phyloP scores from a whole-genome alignment of 345 rosid genomes.

The Rhodamnia argentea region DNA sequence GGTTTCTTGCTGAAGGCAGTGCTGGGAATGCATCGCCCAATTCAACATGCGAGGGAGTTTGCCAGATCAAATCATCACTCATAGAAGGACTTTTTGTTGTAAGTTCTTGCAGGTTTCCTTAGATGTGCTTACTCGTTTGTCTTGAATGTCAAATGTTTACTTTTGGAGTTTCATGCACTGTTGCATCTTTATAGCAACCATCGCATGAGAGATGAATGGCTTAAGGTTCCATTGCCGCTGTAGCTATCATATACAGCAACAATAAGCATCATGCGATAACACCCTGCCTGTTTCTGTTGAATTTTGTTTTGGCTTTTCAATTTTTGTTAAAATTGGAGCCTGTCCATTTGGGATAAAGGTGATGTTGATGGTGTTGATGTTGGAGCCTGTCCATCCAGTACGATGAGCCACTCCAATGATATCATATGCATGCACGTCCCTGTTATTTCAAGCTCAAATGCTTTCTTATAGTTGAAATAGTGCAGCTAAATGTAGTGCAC shows the following conservation, averaged over 20 bases:
- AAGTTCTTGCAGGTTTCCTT: slow-evolving; percentile 16
- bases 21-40: slow-evolving; percentile 28
- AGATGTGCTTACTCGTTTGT: not conserved
- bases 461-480: too few relatives aligned
- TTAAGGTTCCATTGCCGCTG: not conserved
- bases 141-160: not conserved
- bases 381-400: not conserved
- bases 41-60: slow-evolving; percentile 66
- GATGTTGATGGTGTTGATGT: too few relatives aligned
- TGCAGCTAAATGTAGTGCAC: too few relatives aligned
- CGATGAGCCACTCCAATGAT: not conserved
- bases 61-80: slow-evolving; percentile 81
- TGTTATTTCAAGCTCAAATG: too few relatives aligned
- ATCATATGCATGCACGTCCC: not conserved
- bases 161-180: not conserved
- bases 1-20: slow-evolving; percentile 74
- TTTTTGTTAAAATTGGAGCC: not conserved
- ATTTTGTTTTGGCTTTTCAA: not conserved
- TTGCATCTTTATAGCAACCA: not conserved
- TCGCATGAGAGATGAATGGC: not conserved
- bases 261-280: not conserved
- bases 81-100: slow-evolving; percentile 87
- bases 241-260: not conserved
- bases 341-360: too few relatives aligned
- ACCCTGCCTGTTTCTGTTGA: not conserved